Evolutionary conservation across 1,139 yeast species (phyloP).

Genomic region (Yamadazyma diospyri): DNA sequence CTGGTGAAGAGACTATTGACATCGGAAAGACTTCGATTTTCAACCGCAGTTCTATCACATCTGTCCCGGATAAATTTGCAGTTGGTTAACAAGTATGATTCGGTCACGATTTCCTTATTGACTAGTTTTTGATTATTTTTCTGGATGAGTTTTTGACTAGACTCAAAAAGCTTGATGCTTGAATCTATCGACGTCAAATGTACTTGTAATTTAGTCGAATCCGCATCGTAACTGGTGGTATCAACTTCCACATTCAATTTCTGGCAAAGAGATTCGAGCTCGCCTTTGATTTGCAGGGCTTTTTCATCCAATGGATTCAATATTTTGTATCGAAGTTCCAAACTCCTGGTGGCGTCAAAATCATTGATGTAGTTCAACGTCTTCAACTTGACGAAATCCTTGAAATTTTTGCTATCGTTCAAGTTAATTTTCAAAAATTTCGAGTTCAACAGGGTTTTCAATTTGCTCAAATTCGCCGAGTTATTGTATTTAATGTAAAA

Average conservation of each 20-base stretch:
- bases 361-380: constrained; percentile 43
- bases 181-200: constrained; percentile 43
- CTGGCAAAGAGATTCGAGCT: constrained; percentile 1
- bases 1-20: not conserved
- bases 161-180: constrained; percentile 37
- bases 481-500: constrained; percentile 37
- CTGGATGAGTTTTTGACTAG: constrained; percentile 24
- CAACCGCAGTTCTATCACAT: constrained; percentile 28
- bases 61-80: constrained; percentile 32
- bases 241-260: constrained; percentile 7
- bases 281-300: not conserved
- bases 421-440: constrained; percentile 28
- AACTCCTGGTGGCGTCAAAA: constrained; percentile 37
- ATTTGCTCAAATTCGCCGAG: constrained; percentile 21
- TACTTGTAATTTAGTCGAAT: constrained; percentile 14
- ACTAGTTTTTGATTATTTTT: constrained; percentile 20
- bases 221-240: constrained; percentile 4
- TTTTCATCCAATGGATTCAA: not conserved
- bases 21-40: not conserved
- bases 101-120: constrained; percentile 11
- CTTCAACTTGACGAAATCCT: constrained; percentile 39
- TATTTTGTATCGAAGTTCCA: constrained; percentile 11
- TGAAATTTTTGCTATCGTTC: constrained; percentile 24
- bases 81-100: constrained; percentile 4
- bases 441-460: constrained; percentile 28